These are phyloP conservation scores for Aspergillus tanneri DNA, from an alignment of 2,329 filamentous ascomycete genomes.

Conservation along the genomic window DNA sequence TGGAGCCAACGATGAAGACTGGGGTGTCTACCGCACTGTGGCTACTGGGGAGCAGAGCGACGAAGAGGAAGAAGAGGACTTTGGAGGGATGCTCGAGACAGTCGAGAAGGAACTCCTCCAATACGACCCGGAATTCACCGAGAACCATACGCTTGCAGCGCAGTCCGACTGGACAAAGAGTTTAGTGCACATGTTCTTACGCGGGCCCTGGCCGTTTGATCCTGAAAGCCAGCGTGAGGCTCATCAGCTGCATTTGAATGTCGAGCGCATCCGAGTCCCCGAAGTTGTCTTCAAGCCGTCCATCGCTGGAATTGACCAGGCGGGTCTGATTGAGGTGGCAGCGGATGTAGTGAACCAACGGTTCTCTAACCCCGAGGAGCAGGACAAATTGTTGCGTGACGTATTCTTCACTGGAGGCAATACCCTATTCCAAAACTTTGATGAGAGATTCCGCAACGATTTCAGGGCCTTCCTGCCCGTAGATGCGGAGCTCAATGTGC, in stretches of 20 bases:
- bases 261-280: conserved; percentile 90
- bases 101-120: conserved; percentile 82
- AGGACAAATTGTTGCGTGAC: conserved; percentile 73
- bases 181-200: conserved; percentile 83
- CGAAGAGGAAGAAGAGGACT: conserved; percentile 89
- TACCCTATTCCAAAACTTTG: conserved; percentile 80
- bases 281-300: conserved; percentile 91
- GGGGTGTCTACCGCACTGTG: conserved; percentile 94
- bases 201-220: conserved; percentile 84
- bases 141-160: conserved; percentile 87
- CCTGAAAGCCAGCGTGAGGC: conserved; percentile 74
- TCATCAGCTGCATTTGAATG: conserved; percentile 90
- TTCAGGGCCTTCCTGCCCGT: conserved; percentile 70
- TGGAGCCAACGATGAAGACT: conserved; percentile 95
- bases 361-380: conserved; percentile 57
- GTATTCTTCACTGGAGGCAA: conserved; percentile 95
- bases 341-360: conserved; percentile 86
- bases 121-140: conserved; percentile 84
- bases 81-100: conserved; percentile 67
- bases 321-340: conserved; percentile 87
- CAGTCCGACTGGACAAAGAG: conserved; percentile 95
- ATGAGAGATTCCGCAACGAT: conserved; percentile 73
- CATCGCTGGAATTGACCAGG: conserved; percentile 90
- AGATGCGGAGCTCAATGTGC: conserved; percentile 64
- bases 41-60: conserved; percentile 76